phyloP scores from a whole-genome alignment of 495 filamentous ascomycete species.

The Daldinia grandis region DNA sequence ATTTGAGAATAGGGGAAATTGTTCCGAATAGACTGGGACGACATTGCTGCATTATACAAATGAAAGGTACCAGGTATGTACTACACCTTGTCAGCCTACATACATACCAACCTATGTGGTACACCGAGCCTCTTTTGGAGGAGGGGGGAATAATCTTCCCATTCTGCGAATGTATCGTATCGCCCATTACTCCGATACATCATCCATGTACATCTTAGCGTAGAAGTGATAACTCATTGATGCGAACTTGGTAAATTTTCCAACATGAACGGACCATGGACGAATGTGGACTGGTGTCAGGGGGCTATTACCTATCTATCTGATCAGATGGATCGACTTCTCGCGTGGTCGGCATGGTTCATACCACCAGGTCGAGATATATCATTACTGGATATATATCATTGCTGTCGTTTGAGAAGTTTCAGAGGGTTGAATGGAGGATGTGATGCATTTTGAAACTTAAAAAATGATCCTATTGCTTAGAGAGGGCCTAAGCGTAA shows the following conservation, averaged over 20 bases:
- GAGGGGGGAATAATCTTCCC: not conserved
- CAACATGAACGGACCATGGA: constrained; percentile 1
- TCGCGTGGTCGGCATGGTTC: constrained; percentile 35
- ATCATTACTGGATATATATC: constrained; percentile 10
- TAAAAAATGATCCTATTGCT: constrained; percentile 25
- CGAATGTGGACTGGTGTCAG: constrained; percentile 37
- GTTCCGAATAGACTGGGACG: constrained; percentile 6
- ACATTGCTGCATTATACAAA: not conserved
- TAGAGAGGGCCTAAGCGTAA: constrained; percentile 43
- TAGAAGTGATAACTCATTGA: constrained; percentile 19
- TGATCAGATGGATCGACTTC: constrained; percentile 36
- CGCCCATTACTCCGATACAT: not conserved
- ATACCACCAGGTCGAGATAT: constrained; percentile 3
- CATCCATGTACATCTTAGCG: not conserved
- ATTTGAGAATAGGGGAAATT: constrained; percentile 25
- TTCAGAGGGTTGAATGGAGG: constrained; percentile 22
- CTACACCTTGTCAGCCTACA: not conserved
- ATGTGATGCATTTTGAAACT: constrained; percentile 37
- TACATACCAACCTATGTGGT: not conserved
- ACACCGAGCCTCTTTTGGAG: not conserved
- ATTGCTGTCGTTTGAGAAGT: constrained; percentile 30
- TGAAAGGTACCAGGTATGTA: not conserved
- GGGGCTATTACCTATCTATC: constrained; percentile 25
- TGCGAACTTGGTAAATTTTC: not conserved
- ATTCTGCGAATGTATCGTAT: not conserved